These are phyloP conservation scores for Cynara cardunculus DNA, from an alignment of 129 eudicot species.

Conservation along the genomic window DNA sequence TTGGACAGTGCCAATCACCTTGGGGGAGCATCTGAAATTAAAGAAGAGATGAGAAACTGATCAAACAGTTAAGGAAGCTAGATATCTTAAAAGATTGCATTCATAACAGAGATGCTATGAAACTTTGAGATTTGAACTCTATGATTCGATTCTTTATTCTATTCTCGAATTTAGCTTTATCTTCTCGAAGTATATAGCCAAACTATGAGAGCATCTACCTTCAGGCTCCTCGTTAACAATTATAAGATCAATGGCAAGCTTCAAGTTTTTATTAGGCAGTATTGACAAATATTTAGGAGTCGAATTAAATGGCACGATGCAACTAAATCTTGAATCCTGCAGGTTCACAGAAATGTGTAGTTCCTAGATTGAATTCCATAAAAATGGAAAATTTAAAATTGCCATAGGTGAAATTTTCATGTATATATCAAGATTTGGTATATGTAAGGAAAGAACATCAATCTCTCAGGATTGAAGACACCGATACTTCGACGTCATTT, in stretches of 20 bases:
- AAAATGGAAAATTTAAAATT: neutral
- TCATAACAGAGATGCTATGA: neutral
- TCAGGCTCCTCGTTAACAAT: neutral
- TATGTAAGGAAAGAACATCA: neutral
- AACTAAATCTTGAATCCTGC: neutral
- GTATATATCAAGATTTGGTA: neutral
- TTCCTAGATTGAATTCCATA: neutral
- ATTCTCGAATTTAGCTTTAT: too few relatives aligned
- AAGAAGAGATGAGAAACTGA: conserved; percentile 20
- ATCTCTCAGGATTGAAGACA: neutral
- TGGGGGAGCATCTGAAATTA: conserved; percentile 69
- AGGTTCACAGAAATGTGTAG: neutral
- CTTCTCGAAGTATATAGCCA: neutral
- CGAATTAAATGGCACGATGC: neutral
- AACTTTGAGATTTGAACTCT: neutral
- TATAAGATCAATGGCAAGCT: neutral
- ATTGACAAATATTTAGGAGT: neutral
- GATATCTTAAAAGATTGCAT: conserved; percentile 1
- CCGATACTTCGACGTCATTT: neutral
- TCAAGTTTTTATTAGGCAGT: neutral
- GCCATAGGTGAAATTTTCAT: neutral
- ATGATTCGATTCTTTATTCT: too few relatives aligned
- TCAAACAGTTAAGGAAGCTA: conserved; percentile 1
- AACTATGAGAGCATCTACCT: neutral
- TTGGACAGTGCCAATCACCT: conserved; percentile 94